Base-by-base conservation (phyloP, 2,329 filamentous ascomycete genomes). In the Phialophora chinensis region DNA sequence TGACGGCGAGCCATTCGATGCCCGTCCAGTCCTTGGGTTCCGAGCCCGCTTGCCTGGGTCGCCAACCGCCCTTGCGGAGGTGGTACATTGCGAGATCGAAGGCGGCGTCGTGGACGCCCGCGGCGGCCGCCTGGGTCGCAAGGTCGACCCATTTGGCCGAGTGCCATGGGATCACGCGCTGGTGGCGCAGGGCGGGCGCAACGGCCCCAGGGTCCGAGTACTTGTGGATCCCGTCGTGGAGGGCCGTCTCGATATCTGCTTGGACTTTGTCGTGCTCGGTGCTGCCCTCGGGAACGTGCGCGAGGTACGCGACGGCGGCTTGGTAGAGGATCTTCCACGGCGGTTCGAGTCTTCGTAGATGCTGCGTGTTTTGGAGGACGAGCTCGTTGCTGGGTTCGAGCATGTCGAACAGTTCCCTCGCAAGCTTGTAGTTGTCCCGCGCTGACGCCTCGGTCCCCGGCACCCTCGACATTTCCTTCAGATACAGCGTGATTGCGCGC, bases 41-140 rank as follows among this genome's bases (percentile, higher is more conserved):
- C 31, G 27, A 57, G 27, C 31, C 50, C n/a, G 20, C 47, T 23
- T 29, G 20, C 6, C 42, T 44, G n/a, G 63, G 57, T 27, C 63
- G 58, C 60, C 70, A 72, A n/a, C 68, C 69, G 12, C 70, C 67
- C 60, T 66, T 62, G 14, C 50, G 42, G n/a, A 71, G 58, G 23
- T 68, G 49, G 49, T 71, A 64, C 25, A 67, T 50, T 2, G 62
- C 67, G 5, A 71, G 66, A 20, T 63, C 42, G 44, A 68, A 63
- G 27, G 63, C 65, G 20, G 68, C 60, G 29, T 67, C 50, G 6
- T 58, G 23, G 25, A 60, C 61, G 20, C 64, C 66, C 14, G 54
- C 65, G 38, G 65, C 66, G 2, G 69, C 69, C 33, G 66, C 53
- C 29, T 64, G 57, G 2, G 62, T 69, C 23, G 60, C 62, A 17